Conservation (phyloP, 345 rosid species). For the Eutrema japonicum region DNA sequence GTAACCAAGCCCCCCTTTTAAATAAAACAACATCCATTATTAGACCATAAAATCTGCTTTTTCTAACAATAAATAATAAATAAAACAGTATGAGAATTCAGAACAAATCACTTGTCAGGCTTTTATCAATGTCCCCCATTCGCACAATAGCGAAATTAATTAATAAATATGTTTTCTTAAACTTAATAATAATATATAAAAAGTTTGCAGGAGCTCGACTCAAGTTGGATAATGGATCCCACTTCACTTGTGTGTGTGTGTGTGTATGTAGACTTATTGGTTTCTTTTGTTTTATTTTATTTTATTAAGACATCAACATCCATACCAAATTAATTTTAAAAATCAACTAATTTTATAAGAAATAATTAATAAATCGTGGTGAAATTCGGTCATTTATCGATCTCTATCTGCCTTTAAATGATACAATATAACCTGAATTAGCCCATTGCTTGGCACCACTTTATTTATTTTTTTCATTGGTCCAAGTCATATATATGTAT, state of each 20-base stretch:
- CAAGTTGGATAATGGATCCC: slow-evolving; percentile 37
- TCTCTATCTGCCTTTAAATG: slow-evolving; percentile 18
- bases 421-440: slow-evolving; percentile 38
- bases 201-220: slow-evolving; percentile 29
- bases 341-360: background rate
- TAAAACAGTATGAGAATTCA: slow-evolving; percentile 27
- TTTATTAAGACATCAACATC: slow-evolving; percentile 47
- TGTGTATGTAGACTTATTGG: no score
- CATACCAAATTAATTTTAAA: slow-evolving; percentile 37
- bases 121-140: slow-evolving; percentile 41
- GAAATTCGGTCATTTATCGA: slow-evolving; percentile 31
- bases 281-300: slow-evolving; percentile 37
- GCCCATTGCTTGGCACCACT: slow-evolving; percentile 32
- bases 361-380: slow-evolving; percentile 14
- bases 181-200: background rate
- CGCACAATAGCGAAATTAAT: slow-evolving; percentile 26
- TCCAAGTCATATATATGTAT: slow-evolving; percentile 24
- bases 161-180: background rate
- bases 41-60: slow-evolving; percentile 18
- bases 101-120: slow-evolving; percentile 42
- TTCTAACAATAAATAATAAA: slow-evolving; percentile 20
- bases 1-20: slow-evolving; percentile 39
- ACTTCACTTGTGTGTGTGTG: slow-evolving; percentile 25
- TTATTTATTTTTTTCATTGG: slow-evolving; percentile 26
- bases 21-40: slow-evolving; percentile 29